Evolutionary conservation across 2,329 filamentous ascomycete species (phyloP).

Genomic region (Phialophora expanda): DNA sequence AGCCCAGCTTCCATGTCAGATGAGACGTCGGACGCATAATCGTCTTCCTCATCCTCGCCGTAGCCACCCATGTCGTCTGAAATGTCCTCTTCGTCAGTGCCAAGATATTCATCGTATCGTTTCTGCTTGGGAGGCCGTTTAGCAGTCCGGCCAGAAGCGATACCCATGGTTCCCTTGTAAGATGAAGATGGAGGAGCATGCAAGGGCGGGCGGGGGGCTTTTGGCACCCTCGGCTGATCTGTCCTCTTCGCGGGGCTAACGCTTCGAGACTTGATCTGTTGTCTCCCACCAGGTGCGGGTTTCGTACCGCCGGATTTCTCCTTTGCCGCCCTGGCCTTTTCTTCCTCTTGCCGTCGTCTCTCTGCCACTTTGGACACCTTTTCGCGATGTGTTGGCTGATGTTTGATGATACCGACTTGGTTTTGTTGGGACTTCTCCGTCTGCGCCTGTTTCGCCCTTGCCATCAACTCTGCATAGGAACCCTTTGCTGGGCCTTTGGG

Average conservation of each 20-base stretch:
- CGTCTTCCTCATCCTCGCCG: constrained; percentile 48
- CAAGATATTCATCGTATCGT: constrained; percentile 49
- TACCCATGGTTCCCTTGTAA: constrained; percentile 53
- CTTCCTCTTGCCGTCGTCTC: constrained; percentile 50
- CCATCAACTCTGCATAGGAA: constrained; percentile 65
- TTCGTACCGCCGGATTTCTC: constrained; percentile 43
- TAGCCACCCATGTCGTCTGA: constrained; percentile 44
- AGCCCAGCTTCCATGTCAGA: constrained; percentile 60
- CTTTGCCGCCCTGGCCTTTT: constrained; percentile 51
- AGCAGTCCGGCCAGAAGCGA: constrained; percentile 43
- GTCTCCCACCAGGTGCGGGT: constrained; percentile 28
- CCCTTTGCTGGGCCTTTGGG: constrained; percentile 53
- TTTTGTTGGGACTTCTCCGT: constrained; percentile 47
- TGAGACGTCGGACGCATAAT: constrained; percentile 53
- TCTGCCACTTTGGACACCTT: constrained; percentile 60
- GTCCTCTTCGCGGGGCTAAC: constrained; percentile 42
- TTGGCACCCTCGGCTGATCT: constrained; percentile 39
- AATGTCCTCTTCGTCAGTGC: constrained; percentile 55
- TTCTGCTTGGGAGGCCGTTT: constrained; percentile 41
- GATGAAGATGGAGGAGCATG: constrained; percentile 35
- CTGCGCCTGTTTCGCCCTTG: constrained; percentile 59
- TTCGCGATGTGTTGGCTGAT: constrained; percentile 60
- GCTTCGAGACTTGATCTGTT: constrained; percentile 29
- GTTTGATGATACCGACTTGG: constrained; percentile 59
- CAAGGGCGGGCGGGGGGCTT: constrained; percentile 32